Percentiles rank a stretch among this genome's conserved stretches.
Conservation (phyloP, 495 filamentous ascomycete species). For the Penicillium macrosclerotiorum region DNA sequence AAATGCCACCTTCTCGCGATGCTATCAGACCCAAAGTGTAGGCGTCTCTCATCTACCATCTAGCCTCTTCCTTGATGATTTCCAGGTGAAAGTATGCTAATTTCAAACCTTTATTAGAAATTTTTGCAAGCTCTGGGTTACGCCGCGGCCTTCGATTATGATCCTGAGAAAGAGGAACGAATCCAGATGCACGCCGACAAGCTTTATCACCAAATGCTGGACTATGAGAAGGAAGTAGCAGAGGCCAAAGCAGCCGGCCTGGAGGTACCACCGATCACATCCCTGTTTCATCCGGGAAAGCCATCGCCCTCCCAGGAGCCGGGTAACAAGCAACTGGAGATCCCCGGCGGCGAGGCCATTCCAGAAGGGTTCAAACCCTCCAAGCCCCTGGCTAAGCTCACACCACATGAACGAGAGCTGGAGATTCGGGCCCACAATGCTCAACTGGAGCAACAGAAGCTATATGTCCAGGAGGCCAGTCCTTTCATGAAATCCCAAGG, state of each 20-base stretch:
- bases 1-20: constrained; percentile 69
- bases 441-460: constrained; percentile 55
- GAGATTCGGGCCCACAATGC: constrained; percentile 63
- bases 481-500: constrained; percentile 57
- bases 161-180: constrained; percentile 69
- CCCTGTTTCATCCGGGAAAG: constrained; percentile 39
- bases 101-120: constrained; percentile 57
- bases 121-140: constrained; percentile 93
- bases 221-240: constrained; percentile 67
- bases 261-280: constrained; percentile 37
- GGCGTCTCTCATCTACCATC: constrained; percentile 28
- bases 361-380: constrained; percentile 44
- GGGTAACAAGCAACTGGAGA: constrained; percentile 21
- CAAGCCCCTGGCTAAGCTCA: constrained; percentile 56
- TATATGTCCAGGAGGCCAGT: constrained; percentile 52
- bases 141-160: constrained; percentile 60
- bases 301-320: constrained; percentile 1
- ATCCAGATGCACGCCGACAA: constrained; percentile 96
- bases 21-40: constrained; percentile 79
- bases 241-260: constrained; percentile 62
- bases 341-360: constrained; percentile 34
- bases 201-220: constrained; percentile 80
- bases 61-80: background rate
- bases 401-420: constrained; percentile 60
- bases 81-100: constrained; percentile 1